Evolutionary conservation across 2,329 filamentous ascomycete species (phyloP).

Genomic region (Lachnellula suecica): DNA sequence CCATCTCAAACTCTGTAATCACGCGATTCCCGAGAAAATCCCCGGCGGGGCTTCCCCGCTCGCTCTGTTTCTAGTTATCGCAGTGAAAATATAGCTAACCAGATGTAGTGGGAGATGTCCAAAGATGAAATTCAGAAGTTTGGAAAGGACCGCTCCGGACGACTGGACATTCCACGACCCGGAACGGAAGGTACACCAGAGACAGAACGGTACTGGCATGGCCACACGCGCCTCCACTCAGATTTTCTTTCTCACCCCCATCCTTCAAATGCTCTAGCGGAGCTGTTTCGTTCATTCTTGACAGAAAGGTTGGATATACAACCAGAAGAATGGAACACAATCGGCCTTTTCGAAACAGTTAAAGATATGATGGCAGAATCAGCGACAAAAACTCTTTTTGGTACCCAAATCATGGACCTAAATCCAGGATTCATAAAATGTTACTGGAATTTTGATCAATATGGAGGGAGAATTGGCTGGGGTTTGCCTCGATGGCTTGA

Average conservation of each 20-base stretch:
- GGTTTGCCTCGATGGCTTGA: slow-evolving; percentile 13
- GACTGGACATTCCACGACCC: background rate
- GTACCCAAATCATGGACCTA: slow-evolving; percentile 10
- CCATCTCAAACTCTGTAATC: too few species aligned
- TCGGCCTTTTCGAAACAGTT: slow-evolving; percentile 9
- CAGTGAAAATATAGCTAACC: too few species aligned
- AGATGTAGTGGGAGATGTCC: background rate
- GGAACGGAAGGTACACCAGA: background rate
- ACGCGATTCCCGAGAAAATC: too few species aligned
- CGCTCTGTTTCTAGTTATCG: too few species aligned
- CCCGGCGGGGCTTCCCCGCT: too few species aligned
- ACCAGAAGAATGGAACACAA: slow-evolving; percentile 1
- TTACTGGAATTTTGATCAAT: slow-evolving; percentile 17
- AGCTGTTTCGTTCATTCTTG: background rate
- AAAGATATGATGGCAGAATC: slow-evolving; percentile 14
- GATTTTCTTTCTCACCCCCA: background rate
- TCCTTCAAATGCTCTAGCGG: background rate
- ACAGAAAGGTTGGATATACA: background rate
- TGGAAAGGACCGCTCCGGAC: background rate
- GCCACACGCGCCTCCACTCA: background rate
- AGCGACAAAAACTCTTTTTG: slow-evolving; percentile 11
- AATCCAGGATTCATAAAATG: slow-evolving; percentile 11
- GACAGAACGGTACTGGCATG: background rate
- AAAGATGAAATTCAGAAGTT: background rate
- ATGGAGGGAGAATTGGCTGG: slow-evolving; percentile 8